A percentile compares a stretch with the other conserved stretches of the same genome.
phyloP scores from a whole-genome alignment of 2,329 filamentous ascomycete genomes.

The Sporothrix dimorphospora region DNA sequence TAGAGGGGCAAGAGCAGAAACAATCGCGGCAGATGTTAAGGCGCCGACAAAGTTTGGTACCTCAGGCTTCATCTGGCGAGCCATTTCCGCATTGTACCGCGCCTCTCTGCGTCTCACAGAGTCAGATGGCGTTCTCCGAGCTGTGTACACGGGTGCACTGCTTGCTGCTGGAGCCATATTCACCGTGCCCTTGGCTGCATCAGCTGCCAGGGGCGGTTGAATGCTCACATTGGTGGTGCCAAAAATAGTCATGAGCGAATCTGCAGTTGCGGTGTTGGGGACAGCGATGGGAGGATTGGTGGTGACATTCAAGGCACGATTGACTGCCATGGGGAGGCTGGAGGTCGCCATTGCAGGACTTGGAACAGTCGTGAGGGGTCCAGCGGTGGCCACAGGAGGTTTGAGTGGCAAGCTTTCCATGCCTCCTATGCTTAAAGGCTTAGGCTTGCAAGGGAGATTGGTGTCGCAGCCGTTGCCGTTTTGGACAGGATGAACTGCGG shows the following conservation, averaged over 20 bases:
- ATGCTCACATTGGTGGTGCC: background rate
- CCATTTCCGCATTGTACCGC: background rate
- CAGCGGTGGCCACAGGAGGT: background rate
- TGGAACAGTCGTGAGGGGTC: background rate
- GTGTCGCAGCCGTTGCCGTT: background rate
- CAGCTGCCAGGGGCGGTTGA: background rate
- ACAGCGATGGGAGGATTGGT: background rate
- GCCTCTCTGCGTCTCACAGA: background rate
- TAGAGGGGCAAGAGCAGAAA: background rate
- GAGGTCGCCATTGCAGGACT: background rate
- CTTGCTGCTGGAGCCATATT: background rate
- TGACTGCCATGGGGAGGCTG: background rate
- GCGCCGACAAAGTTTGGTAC: background rate
- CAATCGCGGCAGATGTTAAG: background rate
- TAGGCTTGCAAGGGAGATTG: background rate
- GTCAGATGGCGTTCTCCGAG: background rate
- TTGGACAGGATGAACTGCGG: background rate
- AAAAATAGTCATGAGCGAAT: background rate
- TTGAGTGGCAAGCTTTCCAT: background rate
- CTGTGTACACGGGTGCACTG: background rate
- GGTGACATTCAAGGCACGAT: background rate
- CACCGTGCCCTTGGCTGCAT: background rate
- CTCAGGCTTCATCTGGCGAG: background rate
- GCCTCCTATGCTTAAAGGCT: background rate
- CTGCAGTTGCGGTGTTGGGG: background rate